A percentile compares a stretch with the other conserved stretches of the same genome.
Conservation (phyloP, 306 rosid genomes). For the Sphenostylis stenocarpa region DNA sequence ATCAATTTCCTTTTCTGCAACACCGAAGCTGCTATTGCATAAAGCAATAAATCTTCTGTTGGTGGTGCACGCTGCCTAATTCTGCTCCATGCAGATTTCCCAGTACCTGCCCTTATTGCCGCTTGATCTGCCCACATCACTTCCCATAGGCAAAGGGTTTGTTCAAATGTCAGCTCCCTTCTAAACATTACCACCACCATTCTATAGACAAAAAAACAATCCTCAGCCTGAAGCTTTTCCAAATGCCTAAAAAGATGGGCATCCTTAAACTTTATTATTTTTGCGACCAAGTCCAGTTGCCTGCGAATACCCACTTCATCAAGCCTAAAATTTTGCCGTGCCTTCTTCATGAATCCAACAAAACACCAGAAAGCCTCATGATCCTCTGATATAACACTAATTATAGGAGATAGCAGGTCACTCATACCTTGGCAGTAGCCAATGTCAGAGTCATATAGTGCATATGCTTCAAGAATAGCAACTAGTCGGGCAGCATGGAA, state of each 20-base stretch:
- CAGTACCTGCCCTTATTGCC: constrained; percentile 86
- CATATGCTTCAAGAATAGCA: constrained; percentile 98
- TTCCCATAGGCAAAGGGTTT: constrained; percentile 98
- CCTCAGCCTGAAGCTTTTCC: constrained; percentile 96
- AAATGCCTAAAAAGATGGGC: constrained; percentile 84
- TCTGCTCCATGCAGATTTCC: constrained; percentile 95
- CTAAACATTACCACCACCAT: constrained; percentile 98
- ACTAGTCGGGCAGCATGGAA: constrained; percentile 95
- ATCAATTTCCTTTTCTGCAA: constrained; percentile 92
- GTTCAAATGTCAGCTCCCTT: constrained; percentile 92
- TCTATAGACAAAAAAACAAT: constrained; percentile 96
- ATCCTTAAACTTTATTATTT: constrained; percentile 84
- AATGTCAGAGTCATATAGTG: constrained; percentile 88
- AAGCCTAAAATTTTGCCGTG: constrained; percentile 95
- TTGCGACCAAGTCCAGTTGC: constrained; percentile 85
- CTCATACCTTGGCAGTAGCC: constrained; percentile 99
- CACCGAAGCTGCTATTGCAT: constrained; percentile 92
- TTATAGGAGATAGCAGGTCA: constrained; percentile 91
- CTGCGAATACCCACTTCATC: constrained; percentile 95
- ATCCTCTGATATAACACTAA: constrained; percentile 79
- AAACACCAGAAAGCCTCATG: constrained; percentile 99
- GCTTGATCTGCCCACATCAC: constrained; percentile 99
- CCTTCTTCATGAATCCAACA: constrained; percentile 98
- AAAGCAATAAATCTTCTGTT: constrained; percentile 90
- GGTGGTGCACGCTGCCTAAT: constrained; percentile 98